Conservation (phyloP, 2,329 filamentous ascomycete species). For the Talaromyces marneffei region DNA sequence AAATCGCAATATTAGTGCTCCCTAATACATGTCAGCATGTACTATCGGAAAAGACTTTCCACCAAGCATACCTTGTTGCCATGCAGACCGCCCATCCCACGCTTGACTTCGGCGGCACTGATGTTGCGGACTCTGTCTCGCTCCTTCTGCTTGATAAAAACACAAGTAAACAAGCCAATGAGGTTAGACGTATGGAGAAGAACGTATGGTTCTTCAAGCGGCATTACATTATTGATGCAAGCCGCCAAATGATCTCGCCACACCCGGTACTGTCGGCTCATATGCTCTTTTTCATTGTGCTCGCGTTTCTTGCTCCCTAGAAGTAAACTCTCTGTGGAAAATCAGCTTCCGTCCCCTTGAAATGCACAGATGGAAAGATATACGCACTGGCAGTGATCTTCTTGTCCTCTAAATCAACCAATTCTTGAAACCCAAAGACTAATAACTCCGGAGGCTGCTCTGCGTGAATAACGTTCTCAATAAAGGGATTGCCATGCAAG, state of each 20-base stretch:
- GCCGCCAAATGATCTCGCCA: constrained; percentile 88
- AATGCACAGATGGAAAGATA: neutral
- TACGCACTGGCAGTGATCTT: constrained; percentile 81
- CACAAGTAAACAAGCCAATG: constrained; percentile 90
- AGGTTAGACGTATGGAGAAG: constrained; percentile 83
- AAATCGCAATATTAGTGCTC: constrained; percentile 86
- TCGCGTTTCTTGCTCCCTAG: constrained; percentile 76
- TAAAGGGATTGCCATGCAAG: constrained; percentile 71
- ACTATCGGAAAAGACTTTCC: no score
- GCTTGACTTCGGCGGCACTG: constrained; percentile 78
- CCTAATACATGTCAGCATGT: constrained; percentile 39
- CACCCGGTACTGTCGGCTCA: constrained; percentile 95
- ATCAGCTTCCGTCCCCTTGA: neutral
- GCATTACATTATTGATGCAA: constrained; percentile 77
- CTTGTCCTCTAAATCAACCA: constrained; percentile 97
- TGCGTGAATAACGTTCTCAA: constrained; percentile 70
- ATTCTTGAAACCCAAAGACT: constrained; percentile 93
- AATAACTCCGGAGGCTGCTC: constrained; percentile 79
- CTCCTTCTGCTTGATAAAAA: constrained; percentile 82
- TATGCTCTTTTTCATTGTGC: constrained; percentile 69
- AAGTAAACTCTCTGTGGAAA: constrained; percentile 64
- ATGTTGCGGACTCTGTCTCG: constrained; percentile 71
- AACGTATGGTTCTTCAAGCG: constrained; percentile 69
- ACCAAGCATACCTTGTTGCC: constrained; percentile 84
- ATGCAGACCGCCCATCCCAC: constrained; percentile 89